Evolutionary conservation across 257 asterid species (phyloP).

Genomic region (Nicotiana tomentosiformis): DNA sequence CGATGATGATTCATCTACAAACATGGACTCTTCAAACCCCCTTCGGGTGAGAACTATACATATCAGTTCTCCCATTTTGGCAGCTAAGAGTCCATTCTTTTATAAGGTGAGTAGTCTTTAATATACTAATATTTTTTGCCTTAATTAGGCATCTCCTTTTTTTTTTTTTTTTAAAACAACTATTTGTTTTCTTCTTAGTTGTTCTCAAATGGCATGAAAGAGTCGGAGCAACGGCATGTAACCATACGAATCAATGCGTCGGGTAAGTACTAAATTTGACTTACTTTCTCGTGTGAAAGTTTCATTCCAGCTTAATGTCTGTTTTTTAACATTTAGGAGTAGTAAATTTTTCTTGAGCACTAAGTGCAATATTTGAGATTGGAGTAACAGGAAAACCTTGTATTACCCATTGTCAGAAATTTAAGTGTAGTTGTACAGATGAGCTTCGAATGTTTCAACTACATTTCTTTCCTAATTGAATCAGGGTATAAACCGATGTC

Average conservation of each 20-base stretch:
- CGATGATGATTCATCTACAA: constrained; percentile 25
- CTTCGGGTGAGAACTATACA: constrained; percentile 49
- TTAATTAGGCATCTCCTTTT: constrained; percentile 3
- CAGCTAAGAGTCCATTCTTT: constrained; percentile 76
- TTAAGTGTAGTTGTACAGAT: neutral
- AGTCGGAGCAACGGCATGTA: constrained; percentile 52
- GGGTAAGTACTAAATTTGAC: constrained; percentile 34
- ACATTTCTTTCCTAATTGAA: neutral
- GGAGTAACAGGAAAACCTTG: neutral
- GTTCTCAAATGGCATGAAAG: constrained; percentile 69
- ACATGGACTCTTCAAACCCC: constrained; percentile 33
- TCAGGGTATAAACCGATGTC: neutral
- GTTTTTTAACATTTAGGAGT: neutral
- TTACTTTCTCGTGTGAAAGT: neutral
- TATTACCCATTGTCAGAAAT: neutral
- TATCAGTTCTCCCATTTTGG: constrained; percentile 89
- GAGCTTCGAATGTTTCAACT: neutral
- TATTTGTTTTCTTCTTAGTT: constrained; percentile 31
- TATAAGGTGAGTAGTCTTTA: constrained; percentile 41
- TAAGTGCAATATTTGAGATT: neutral
- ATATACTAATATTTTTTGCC: neutral
- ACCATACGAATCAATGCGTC: constrained; percentile 60
- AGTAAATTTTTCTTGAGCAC: neutral
- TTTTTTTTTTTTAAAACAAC: neutral
- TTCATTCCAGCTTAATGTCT: neutral